Evolutionary conservation across 192 early-diverging fungal species (phyloP), one percentile per base, ranked within the genome.

Genomic region (Funneliformis geosporum): DNA sequence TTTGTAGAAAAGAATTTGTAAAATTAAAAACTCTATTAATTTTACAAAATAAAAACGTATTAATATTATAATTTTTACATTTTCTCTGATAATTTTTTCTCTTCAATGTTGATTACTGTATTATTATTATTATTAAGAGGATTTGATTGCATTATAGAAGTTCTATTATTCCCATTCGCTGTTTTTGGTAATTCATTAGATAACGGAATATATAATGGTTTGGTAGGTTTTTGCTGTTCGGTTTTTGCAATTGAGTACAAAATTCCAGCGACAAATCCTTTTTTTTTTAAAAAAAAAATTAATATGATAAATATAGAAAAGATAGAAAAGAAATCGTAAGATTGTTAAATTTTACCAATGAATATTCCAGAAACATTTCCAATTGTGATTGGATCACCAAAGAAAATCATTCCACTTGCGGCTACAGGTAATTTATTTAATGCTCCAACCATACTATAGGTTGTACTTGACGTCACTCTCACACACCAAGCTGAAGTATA

Each of bases 361-460:
- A 95, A 46, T 11, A 99, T 94, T n/a, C 94, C 94, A 55, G 90
- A 85, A 23, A 98, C 92, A 78, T 93, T 92, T 42, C 92, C 96
- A 65, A 91, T 83, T 0, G 95, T 95, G 25, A 95, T 89, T 21
- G 91, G 90, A 78, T 96, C 96, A 62, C 92, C 92, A 86, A 99
- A 96, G 87, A 97, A 98, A 14, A 99, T 59, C 87, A 99, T 98
- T 44, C 97, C 96, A 76, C 94, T 93, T 40, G 97, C 86, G 5
- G 96, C 95, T 76, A 99, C 95, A 18, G 98, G 98, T 43, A 99
- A 86, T 82, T 99, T 99, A 86, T 99, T 99, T 62, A 99, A 92
- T 12, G 98, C 96, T 12, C 98, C 98, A 39, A 96, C 96, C 98
- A 99, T 99, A n/a, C 91, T 92, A 82, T 94, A 95, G 0, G 94